Base-by-base conservation (phyloP, 2,329 filamentous ascomycete genomes). In the Pseudophaeomoniella oleicola region DNA sequence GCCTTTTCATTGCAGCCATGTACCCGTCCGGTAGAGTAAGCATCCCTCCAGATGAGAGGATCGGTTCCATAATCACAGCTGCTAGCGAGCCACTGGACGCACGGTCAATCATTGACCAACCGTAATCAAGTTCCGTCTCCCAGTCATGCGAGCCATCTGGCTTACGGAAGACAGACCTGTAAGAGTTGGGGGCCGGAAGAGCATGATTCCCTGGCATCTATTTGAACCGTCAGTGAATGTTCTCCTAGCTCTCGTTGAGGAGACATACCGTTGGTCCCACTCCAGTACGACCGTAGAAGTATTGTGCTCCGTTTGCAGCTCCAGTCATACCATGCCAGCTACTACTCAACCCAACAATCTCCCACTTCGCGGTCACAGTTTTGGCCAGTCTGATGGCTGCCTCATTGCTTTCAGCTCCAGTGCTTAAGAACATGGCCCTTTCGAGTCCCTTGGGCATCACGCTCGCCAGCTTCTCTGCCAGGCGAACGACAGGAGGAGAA, bases 331-430 rank as follows among this genome's bases (percentile, higher is more conserved):
- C 75, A 51, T 81, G 75, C 59, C 67, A 80, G 19, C 67, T 71
- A 1, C 67, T 67, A 0, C 63, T 64, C 36, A 79, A 58, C 0
- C 62, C 75, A 4, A 79, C 71, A 35, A 81, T 66, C 50, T 79
- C 73, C 45, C 73, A 79, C 36, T 75, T 78, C 1, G 73, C 72
- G 0, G 75, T 80, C 46, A 67, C 75, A 6, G 62, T 54, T 45
- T 80, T 80, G 3, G 75, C 75, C 44, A 80, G 62, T 39, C 73
- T 71, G 39, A 80, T 74, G 2, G 75, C 75, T 3, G 72, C 72
- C 44, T 81, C 75, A 41, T 65, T 72, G 32, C 59, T 65, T 48
- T 77, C 71, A 2, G 61, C 64, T 1, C 72, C 72, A 0, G 72
- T 77, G 35, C 59, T 70, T 6, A 75, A 57, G 42, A 77, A 76